A percentile compares a stretch with the other conserved stretches of the same genome.
phyloP scores from a whole-genome alignment of 441 rosid species.

The Gossypium davidsonii region DNA sequence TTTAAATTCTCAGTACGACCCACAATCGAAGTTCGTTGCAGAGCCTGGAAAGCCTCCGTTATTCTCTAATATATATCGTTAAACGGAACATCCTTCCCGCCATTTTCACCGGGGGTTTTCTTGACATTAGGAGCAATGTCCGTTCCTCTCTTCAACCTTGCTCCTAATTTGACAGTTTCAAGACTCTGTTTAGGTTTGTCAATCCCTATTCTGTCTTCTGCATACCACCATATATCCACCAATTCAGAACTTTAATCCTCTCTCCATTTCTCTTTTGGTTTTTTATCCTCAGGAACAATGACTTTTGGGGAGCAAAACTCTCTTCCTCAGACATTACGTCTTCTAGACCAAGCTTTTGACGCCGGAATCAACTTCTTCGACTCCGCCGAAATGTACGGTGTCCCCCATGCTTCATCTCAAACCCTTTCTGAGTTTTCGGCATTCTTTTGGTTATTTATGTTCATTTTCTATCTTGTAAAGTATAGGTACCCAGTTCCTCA shows the following conservation, averaged over 20 bases:
- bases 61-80: not conserved
- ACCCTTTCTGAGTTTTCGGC: not conserved
- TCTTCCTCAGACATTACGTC: slow-evolving; percentile 42
- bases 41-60: not conserved
- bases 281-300: slow-evolving; percentile 42
- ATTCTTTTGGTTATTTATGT: not conserved
- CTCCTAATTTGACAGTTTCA: slow-evolving; percentile 42
- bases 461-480: not conserved
- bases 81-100: not conserved
- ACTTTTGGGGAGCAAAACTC: slow-evolving; percentile 63
- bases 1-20: not conserved
- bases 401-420: not conserved
- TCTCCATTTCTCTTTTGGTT: not conserved
- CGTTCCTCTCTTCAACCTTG: slow-evolving; percentile 45
- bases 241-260: not conserved
- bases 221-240: not conserved
- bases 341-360: slow-evolving; percentile 46
- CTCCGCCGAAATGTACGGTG: slow-evolving; percentile 40
- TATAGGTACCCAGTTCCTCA: slow-evolving; percentile 70
- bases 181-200: slow-evolving; percentile 51
- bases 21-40: not conserved
- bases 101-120: not conserved
- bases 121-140: slow-evolving; percentile 20
- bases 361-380: slow-evolving; percentile 66
- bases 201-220: not conserved